phyloP scores from a whole-genome alignment of 2,329 filamentous ascomycete species.

The Alternaria ethzedia region DNA sequence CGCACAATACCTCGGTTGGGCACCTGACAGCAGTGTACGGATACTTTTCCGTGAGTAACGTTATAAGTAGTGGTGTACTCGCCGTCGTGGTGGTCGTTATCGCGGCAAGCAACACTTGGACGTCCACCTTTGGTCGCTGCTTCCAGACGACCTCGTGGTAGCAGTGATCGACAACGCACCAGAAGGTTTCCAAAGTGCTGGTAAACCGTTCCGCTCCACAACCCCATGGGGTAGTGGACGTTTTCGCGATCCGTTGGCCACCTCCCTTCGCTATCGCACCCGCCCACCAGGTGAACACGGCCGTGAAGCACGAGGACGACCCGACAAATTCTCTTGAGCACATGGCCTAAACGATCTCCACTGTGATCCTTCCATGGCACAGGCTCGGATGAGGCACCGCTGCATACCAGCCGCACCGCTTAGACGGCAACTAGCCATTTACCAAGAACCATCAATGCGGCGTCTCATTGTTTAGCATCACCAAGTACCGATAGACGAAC shows the following conservation, averaged over 20 bases:
- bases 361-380: neutral
- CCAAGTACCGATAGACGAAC: neutral
- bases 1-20: neutral
- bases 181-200: slow-evolving; percentile 13
- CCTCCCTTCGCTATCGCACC: neutral
- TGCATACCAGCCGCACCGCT: slow-evolving; percentile 3
- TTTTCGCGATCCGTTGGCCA: neutral
- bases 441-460: neutral
- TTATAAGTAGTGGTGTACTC: neutral
- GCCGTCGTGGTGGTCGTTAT: neutral
- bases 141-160: too few relatives aligned
- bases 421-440: slow-evolving; percentile 2
- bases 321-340: slow-evolving; percentile 12
- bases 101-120: neutral
- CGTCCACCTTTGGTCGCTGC: neutral
- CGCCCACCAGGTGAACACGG: slow-evolving; percentile 1
- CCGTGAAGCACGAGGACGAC: neutral
- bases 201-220: slow-evolving; percentile 12
- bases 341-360: neutral
- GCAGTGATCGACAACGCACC: slow-evolving; percentile 4
- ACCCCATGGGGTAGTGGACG: slow-evolving; percentile 22
- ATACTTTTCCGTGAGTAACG: slow-evolving; percentile 2
- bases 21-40: neutral
- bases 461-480: neutral
- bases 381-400: slow-evolving; percentile 2